Percentiles rank a stretch among this genome's conserved stretches.
Conservation (phyloP, 2,329 filamentous ascomycete species). For the Helminthosporium solani region DNA sequence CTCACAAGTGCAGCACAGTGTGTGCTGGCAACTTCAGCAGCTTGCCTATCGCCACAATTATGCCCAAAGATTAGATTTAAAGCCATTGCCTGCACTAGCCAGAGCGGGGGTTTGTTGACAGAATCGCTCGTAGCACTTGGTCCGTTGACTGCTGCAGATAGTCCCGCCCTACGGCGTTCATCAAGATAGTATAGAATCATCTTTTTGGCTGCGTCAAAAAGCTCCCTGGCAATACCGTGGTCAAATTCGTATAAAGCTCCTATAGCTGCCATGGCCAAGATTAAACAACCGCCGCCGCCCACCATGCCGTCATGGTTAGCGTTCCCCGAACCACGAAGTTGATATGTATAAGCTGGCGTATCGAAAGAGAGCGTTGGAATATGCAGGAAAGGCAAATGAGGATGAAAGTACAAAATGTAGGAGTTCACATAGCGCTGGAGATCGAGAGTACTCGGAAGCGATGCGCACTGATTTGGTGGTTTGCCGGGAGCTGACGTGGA, state of each 20-base stretch:
- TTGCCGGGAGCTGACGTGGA: slow-evolving; percentile 40
- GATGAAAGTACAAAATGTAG: slow-evolving; percentile 90
- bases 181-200: slow-evolving; percentile 94
- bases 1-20: slow-evolving; percentile 90
- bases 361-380: slow-evolving; percentile 91
- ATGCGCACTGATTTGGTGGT: slow-evolving; percentile 52
- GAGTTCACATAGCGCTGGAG: slow-evolving; percentile 87
- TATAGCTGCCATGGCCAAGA: slow-evolving; percentile 84
- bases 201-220: slow-evolving; percentile 92
- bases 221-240: slow-evolving; percentile 71
- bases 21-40: slow-evolving; percentile 87
- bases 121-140: slow-evolving; percentile 56
- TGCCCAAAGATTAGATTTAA: slow-evolving; percentile 95
- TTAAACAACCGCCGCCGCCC: slow-evolving; percentile 81
- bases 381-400: slow-evolving; percentile 92
- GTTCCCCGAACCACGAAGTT: slow-evolving; percentile 58
- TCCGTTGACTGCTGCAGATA: slow-evolving; percentile 61
- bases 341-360: slow-evolving; percentile 64
- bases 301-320: slow-evolving; percentile 57
- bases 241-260: slow-evolving; percentile 88
- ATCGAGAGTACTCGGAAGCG: slow-evolving; percentile 77
- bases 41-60: slow-evolving; percentile 87
- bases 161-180: slow-evolving; percentile 82
- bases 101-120: slow-evolving; percentile 75
- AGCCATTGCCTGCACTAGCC: slow-evolving; percentile 96